phyloP scores from a whole-genome alignment of 768 basidiomycete genomes.

The Amanita rubescens region DNA sequence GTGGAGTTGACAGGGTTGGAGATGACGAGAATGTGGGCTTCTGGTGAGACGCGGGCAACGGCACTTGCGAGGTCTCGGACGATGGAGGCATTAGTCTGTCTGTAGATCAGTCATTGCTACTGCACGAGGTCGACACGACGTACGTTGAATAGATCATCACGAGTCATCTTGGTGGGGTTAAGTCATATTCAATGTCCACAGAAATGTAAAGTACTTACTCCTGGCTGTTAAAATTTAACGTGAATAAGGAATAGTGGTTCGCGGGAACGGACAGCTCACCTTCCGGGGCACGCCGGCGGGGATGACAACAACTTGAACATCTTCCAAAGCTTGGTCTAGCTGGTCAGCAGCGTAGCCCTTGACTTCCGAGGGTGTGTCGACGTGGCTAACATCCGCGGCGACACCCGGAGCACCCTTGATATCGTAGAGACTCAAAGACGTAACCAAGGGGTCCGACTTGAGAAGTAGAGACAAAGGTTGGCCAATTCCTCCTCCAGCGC shows the following conservation, averaged over 20 bases:
- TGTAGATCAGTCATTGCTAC: background rate
- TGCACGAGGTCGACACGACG: conserved; percentile 21
- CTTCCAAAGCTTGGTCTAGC: conserved; percentile 84
- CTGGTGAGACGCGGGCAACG: conserved; percentile 77
- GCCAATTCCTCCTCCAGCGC: conserved; percentile 98
- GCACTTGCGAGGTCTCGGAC: conserved; percentile 92
- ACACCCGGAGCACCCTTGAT: conserved; percentile 96
- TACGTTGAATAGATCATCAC: conserved; percentile 94
- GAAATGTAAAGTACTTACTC: conserved; percentile 46
- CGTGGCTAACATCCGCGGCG: conserved; percentile 93
- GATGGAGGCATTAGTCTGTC: conserved; percentile 92
- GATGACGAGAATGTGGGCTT: conserved; percentile 93
- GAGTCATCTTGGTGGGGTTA: conserved; percentile 65
- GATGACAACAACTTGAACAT: conserved; percentile 89
- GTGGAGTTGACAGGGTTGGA: conserved; percentile 99
- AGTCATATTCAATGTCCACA: background rate
- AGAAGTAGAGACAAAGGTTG: conserved; percentile 93
- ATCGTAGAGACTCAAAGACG: conserved; percentile 83
- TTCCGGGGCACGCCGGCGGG: conserved; percentile 99
- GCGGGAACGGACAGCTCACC: conserved; percentile 33
- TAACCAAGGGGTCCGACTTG: conserved; percentile 88
- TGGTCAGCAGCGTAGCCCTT: conserved; percentile 77
- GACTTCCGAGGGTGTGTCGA: conserved; percentile 74
- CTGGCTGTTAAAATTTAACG: conserved; percentile 48
- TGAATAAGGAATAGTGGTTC: conserved; percentile 12